phyloP scores from a whole-genome alignment of 495 filamentous ascomycete genomes.

The Clavariopsis aquatica region DNA sequence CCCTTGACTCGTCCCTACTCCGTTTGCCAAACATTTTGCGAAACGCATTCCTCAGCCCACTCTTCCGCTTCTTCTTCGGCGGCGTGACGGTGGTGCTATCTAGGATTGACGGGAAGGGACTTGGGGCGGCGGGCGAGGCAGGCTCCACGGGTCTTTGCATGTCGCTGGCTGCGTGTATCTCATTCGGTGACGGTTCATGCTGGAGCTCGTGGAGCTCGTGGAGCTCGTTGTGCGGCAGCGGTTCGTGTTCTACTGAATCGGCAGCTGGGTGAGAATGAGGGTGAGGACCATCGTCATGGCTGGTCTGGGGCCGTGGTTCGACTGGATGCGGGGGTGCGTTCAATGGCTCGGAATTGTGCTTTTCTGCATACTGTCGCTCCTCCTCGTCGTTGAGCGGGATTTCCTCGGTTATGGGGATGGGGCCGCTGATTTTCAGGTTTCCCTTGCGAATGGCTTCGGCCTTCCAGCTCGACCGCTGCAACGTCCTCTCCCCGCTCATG shows the following conservation, averaged over 20 bases:
- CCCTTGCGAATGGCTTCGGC: slow-evolving; percentile 43
- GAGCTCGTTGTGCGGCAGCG: slow-evolving; percentile 1
- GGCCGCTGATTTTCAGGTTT: slow-evolving; percentile 41
- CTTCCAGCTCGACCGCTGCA: slow-evolving; percentile 35
- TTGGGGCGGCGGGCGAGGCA: slow-evolving; percentile 15
- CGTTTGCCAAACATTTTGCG: slow-evolving; percentile 38
- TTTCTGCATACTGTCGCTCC: slow-evolving; percentile 26
- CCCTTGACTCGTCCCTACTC: slow-evolving; percentile 19
- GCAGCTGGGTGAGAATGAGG: neutral
- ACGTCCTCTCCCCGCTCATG: slow-evolving; percentile 23
- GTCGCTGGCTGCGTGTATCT: slow-evolving; percentile 18
- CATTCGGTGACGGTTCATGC: slow-evolving; percentile 18
- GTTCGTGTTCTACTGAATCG: slow-evolving; percentile 3
- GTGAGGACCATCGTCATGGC: neutral
- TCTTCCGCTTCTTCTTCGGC: slow-evolving; percentile 36
- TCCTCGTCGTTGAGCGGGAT: slow-evolving; percentile 33
- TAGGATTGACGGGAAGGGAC: slow-evolving; percentile 26
- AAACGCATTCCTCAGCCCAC: slow-evolving; percentile 34
- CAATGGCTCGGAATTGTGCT: slow-evolving; percentile 1
- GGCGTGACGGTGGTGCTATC: slow-evolving; percentile 21
- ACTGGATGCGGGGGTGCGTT: neutral
- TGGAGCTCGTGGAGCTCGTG: slow-evolving; percentile 12
- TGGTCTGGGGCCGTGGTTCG: neutral
- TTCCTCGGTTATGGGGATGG: slow-evolving; percentile 40
- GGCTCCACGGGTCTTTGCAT: slow-evolving; percentile 14